A percentile compares a stretch with the other conserved stretches of the same genome.
Conservation (phyloP, 345 rosid species). For the Populus simonii region DNA sequence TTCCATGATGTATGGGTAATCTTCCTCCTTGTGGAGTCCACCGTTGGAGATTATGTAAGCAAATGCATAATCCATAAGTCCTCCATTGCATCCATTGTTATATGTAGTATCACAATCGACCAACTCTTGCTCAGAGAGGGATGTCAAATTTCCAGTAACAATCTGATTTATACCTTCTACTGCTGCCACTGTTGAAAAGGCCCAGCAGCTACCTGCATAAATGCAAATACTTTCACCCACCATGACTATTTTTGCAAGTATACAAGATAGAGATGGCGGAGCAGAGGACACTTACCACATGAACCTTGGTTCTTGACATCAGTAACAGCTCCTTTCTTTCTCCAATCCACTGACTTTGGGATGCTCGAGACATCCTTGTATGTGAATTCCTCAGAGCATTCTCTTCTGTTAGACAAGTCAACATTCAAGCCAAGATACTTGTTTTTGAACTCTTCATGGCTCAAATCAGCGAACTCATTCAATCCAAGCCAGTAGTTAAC, state of each 20-base stretch:
- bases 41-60: constrained; percentile 20
- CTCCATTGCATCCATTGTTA: constrained; percentile 30
- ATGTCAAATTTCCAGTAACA: constrained; percentile 28
- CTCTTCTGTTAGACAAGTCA: constrained; percentile 1
- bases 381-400: constrained; percentile 2
- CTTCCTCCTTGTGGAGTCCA: constrained; percentile 28
- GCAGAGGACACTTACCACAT: constrained; percentile 10
- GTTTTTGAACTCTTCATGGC: constrained; percentile 27
- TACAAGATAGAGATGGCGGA: no score
- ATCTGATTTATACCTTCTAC: constrained; percentile 32
- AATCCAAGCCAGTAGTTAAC: constrained; percentile 31
- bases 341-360: constrained; percentile 32
- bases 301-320: constrained; percentile 33
- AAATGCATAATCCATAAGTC: constrained; percentile 35
- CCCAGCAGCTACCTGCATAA: constrained; percentile 32
- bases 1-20: constrained; percentile 33
- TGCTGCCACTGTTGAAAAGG: constrained; percentile 32
- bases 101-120: constrained; percentile 29
- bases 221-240: not conserved
- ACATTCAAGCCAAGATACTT: constrained; percentile 26
- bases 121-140: constrained; percentile 32
- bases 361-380: constrained; percentile 13
- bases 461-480: constrained; percentile 27
- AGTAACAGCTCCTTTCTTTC: constrained; percentile 32
- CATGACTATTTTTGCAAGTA: no score